Conservation (phyloP, 176 grass and related monocot genomes). For the Chloris gayana region DNA sequence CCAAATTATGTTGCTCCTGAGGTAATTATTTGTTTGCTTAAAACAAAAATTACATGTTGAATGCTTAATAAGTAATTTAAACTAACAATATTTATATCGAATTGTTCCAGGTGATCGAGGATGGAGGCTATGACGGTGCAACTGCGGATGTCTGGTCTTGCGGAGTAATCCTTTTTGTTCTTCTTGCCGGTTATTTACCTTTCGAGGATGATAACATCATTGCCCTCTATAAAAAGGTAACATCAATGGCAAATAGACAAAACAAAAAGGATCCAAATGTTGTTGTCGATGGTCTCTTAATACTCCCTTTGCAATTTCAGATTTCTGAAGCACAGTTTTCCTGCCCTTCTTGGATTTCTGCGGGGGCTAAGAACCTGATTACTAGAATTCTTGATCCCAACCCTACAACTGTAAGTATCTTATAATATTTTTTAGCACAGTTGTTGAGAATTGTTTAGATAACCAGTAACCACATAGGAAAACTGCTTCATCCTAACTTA, state of each 20-base stretch:
- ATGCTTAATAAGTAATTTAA: conserved; percentile 11
- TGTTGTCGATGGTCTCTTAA: background rate
- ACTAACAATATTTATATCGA: conserved; percentile 7
- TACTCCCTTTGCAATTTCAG: conserved; percentile 49
- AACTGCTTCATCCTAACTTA: conserved; percentile 22
- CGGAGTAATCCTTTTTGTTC: conserved; percentile 92
- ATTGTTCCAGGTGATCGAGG: conserved; percentile 77
- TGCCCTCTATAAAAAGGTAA: conserved; percentile 89
- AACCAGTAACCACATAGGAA: conserved; percentile 6
- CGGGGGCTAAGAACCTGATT: conserved; percentile 83
- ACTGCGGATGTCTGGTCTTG: conserved; percentile 97
- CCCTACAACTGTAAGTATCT: conserved; percentile 70
- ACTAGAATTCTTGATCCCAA: conserved; percentile 86
- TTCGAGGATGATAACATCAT: conserved; percentile 97
- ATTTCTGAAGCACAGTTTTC: conserved; percentile 82
- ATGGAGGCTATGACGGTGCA: conserved; percentile 97
- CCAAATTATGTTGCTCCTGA: conserved; percentile 99
- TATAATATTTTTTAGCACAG: conserved; percentile 22
- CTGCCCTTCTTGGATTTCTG: conserved; percentile 89
- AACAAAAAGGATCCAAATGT: background rate
- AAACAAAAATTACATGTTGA: background rate
- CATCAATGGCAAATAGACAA: conserved; percentile 2
- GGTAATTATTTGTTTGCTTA: conserved; percentile 42
- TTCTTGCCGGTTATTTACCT: conserved; percentile 91
- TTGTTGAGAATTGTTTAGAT: background rate